phyloP scores from a whole-genome alignment of 371 early-diverging fungal species.

The Mucor saturninus region DNA sequence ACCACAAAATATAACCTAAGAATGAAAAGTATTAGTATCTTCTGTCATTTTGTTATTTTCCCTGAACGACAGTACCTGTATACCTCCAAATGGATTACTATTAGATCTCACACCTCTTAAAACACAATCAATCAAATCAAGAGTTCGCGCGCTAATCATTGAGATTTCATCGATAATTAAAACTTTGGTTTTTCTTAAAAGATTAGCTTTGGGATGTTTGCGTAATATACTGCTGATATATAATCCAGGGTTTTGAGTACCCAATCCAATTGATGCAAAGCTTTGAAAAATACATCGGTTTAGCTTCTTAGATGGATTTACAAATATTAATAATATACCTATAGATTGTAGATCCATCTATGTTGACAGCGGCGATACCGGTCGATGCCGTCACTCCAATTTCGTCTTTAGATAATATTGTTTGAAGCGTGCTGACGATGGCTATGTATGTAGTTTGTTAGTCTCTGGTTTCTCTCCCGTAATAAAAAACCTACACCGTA shows the following conservation, averaged over 20 bases:
- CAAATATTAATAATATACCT: slow-evolving; percentile 16
- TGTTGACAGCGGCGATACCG: slow-evolving; percentile 86
- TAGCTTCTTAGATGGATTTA: no score
- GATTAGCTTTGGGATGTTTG: slow-evolving; percentile 28
- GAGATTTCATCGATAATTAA: slow-evolving; percentile 93
- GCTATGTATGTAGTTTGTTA: slow-evolving; percentile 26
- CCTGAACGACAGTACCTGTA: slow-evolving; percentile 62
- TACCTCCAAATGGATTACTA: slow-evolving; percentile 82
- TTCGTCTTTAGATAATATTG: slow-evolving; percentile 26
- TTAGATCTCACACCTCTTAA: slow-evolving; percentile 61
- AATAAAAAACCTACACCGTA: slow-evolving; percentile 36
- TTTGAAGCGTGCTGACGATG: slow-evolving; percentile 62
- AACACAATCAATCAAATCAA: slow-evolving; percentile 82
- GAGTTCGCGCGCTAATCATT: slow-evolving; percentile 82
- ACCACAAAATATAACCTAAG: slow-evolving; percentile 77
- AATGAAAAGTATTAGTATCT: neutral
- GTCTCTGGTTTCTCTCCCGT: neutral
- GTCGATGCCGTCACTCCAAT: slow-evolving; percentile 89
- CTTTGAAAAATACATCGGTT: slow-evolving; percentile 26
- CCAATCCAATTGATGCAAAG: slow-evolving; percentile 77
- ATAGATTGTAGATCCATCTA: slow-evolving; percentile 83
- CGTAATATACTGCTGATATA: slow-evolving; percentile 46
- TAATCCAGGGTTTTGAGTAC: slow-evolving; percentile 43
- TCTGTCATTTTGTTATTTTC: neutral
- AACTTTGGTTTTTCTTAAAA: slow-evolving; percentile 66